Evolutionary conservation across 129 eudicot genomes (phyloP).

Genomic region (sunflower (Helianthus annuus)): DNA sequence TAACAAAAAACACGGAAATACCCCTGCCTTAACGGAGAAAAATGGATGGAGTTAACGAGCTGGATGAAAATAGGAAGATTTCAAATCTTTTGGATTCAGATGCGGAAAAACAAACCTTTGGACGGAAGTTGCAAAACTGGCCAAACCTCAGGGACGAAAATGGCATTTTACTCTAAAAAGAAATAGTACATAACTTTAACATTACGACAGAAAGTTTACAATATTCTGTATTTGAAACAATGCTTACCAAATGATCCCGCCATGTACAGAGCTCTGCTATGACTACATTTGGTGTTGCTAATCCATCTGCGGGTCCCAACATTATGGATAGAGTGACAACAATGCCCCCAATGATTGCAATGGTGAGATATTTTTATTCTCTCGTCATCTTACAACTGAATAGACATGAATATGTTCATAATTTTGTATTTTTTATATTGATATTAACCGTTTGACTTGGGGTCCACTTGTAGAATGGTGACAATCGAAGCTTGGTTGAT

Average conservation of each 20-base stretch:
- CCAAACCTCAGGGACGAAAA: no score
- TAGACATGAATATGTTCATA: background rate
- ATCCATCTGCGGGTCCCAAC: constrained; percentile 52
- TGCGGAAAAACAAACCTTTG: no score
- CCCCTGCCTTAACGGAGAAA: no score
- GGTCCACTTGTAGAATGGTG: constrained; percentile 60
- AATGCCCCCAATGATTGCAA: constrained; percentile 53
- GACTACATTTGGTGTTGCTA: constrained; percentile 63
- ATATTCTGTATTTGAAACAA: no score
- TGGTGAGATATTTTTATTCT: constrained; percentile 41
- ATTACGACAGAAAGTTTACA: background rate
- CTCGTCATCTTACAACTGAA: constrained; percentile 3
- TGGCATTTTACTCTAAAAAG: background rate
- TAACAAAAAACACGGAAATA: no score
- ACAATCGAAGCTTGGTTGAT: constrained; percentile 66
- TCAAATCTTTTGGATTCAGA: no score
- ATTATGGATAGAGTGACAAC: constrained; percentile 64
- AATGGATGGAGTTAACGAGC: no score
- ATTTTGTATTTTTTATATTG: background rate
- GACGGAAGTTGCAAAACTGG: no score
- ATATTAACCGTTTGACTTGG: constrained; percentile 7
- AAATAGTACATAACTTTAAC: background rate
- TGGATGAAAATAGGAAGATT: no score
- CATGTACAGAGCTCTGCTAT: constrained; percentile 56
- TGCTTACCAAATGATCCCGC: no score